These are phyloP conservation scores for Melampsora occidentalis DNA, from an alignment of 1,284 basidiomycete genomes.

Conservation along the genomic window DNA sequence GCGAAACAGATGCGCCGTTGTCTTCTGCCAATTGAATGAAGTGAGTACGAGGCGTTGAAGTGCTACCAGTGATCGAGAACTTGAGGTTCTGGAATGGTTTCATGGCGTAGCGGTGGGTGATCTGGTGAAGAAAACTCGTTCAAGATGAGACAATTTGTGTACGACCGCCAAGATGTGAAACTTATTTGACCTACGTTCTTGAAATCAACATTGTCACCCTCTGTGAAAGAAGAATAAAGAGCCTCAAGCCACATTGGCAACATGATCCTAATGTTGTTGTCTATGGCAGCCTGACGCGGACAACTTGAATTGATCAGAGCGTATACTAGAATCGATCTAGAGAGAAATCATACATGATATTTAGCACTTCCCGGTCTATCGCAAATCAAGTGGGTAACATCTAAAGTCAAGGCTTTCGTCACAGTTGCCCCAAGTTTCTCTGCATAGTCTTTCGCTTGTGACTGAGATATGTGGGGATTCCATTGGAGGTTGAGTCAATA, in stretches of 20 bases:
- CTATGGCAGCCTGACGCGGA: slow-evolving; percentile 28
- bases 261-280: slow-evolving; percentile 28
- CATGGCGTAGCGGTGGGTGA: slow-evolving; percentile 30
- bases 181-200: slow-evolving; percentile 16
- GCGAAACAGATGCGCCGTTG: slow-evolving; percentile 28
- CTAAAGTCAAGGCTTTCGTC: slow-evolving; percentile 27
- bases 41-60: slow-evolving; percentile 18
- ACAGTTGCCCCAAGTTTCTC: slow-evolving; percentile 33
- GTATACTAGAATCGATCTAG: not conserved
- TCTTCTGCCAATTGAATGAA: slow-evolving; percentile 41
- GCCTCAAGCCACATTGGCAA: slow-evolving; percentile 41
- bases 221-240: slow-evolving; percentile 39
- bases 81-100: slow-evolving; percentile 38
- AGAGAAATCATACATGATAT: slow-evolving; percentile 29
- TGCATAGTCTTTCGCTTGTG: slow-evolving; percentile 33
- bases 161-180: not conserved
- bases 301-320: not conserved
- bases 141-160: too few relatives aligned
- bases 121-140: slow-evolving; percentile 1
- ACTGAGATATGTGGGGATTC: not conserved
- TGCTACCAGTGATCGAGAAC: slow-evolving; percentile 31
- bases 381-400: slow-evolving; percentile 43
- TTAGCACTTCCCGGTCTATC: slow-evolving; percentile 37
- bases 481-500: not conserved
- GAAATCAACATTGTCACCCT: slow-evolving; percentile 37